Base-by-base conservation (phyloP, 1,284 basidiomycete genomes). In the Malassezia sp. region DNA sequence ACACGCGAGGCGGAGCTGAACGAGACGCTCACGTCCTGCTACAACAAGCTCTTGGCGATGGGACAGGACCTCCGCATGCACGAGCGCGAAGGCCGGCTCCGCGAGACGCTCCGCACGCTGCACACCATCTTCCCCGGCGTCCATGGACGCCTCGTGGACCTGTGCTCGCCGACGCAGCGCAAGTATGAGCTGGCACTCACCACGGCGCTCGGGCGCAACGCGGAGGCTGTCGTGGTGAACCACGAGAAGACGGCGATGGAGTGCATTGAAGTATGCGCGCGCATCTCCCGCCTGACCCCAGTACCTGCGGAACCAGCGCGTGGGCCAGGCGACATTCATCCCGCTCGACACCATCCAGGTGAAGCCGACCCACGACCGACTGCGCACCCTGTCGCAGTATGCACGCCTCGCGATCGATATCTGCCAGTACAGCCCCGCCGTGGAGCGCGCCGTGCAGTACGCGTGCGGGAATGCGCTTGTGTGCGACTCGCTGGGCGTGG, bases 191-290 rank as follows among this genome's bases (percentile, higher is more conserved):
- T 79, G 0, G 88, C 93, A 0, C 85, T 97, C n/a, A 81, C 83
- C 9, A 88, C 90, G n/a, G 81, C 95, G 14, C 77, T 99, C 2
- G 93, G 91, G 0, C 78, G 90, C 47, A 90, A 97, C 70, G 83
- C 90, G 41, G 91, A 97, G 60, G 85, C 90, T 1, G 80, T 99
- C 45, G 85, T 99, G 2, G 90, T 97, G 1, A 90, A 96, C 61
- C 82, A 87, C 59, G 89, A 97, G 74, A 87, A 85, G 73, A 90
- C 86, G 0, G 93, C 88, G 2, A 93, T 96, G 53, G 87, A 91
- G 62, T 97, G 93, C 71, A 95, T 97, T 62, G 63, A 90, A 30
- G 38, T 39, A 30, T n/a, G 38, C 22, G 15, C 17, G 14, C 14
- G 12, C 17, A 28, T n/a, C n/a, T n/a, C n/a, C n/a, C 17, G 4